These are phyloP conservation scores for Macadamia tetraphylla DNA, from an alignment of 164 flowering plant species.

Conservation along the genomic window DNA sequence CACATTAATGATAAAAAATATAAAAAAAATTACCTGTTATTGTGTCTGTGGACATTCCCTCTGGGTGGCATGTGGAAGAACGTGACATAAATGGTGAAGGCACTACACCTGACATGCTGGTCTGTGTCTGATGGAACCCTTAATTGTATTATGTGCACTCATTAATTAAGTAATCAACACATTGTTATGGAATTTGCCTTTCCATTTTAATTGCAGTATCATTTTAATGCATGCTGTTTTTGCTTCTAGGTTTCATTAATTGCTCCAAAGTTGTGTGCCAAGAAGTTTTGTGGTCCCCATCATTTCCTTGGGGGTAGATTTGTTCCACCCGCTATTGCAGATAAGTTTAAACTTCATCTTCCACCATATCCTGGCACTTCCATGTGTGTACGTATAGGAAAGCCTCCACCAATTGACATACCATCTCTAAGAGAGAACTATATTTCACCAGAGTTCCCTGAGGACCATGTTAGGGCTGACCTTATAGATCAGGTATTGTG, in stretches of 20 bases:
- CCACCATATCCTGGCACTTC: slow-evolving; percentile 91
- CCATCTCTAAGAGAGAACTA: slow-evolving; percentile 87
- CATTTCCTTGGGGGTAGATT: slow-evolving; percentile 98
- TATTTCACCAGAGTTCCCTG: slow-evolving; percentile 75
- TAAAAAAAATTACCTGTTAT: slow-evolving; percentile 44
- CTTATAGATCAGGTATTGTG: slow-evolving; percentile 75
- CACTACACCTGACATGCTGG: slow-evolving; percentile 68
- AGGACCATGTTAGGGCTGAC: slow-evolving; percentile 66
- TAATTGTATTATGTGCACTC: too few species aligned
- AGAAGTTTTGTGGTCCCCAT: slow-evolving; percentile 74
- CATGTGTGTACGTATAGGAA: slow-evolving; percentile 97
- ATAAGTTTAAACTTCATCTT: slow-evolving; percentile 71
- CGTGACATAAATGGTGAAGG: slow-evolving; percentile 69
- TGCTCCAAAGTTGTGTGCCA: slow-evolving; percentile 94
- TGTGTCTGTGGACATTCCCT: slow-evolving; percentile 90
- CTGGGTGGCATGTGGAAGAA: slow-evolving; percentile 99
- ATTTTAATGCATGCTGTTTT: too few species aligned
- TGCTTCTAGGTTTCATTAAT: slow-evolving; percentile 74
- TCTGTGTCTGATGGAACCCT: slow-evolving; percentile 25
- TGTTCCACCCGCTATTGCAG: slow-evolving; percentile 69
- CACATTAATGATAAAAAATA: slow-evolving; percentile 19
- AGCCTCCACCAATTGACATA: slow-evolving; percentile 68
- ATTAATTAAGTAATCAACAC: too few species aligned
- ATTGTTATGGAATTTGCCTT: neutral
- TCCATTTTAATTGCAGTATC: neutral